These are phyloP conservation scores for Ichthyophonus hoferi DNA, from an alignment of 208 protist genomes.

Conservation along the genomic window DNA sequence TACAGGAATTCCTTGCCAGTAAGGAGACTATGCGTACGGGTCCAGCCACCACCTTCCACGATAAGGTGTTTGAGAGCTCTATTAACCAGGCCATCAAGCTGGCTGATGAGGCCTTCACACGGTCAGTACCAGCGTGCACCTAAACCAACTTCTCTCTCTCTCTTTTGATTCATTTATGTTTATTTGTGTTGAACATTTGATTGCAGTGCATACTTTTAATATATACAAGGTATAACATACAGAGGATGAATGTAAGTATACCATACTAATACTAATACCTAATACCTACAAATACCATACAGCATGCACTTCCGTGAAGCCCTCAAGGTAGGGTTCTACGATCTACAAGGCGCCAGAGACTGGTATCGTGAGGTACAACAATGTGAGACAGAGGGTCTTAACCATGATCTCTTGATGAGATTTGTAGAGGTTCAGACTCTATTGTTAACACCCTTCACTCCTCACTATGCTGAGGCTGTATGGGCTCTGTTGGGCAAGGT, in stretches of 20 bases:
- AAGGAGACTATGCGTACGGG: conserved; percentile 30
- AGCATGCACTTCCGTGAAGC: conserved; percentile 89
- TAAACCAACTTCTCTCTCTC: too few relatives aligned
- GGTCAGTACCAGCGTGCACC: too few relatives aligned
- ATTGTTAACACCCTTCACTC: conserved; percentile 88
- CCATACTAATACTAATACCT: background rate
- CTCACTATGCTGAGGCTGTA: conserved; percentile 90
- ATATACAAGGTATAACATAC: too few relatives aligned
- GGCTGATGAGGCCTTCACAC: conserved; percentile 77
- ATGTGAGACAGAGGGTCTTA: background rate
- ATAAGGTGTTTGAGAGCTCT: conserved; percentile 78
- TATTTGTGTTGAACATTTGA: too few relatives aligned
- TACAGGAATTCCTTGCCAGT: conserved; percentile 24
- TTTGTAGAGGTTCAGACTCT: conserved; percentile 86
- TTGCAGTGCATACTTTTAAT: too few relatives aligned
- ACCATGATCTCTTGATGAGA: conserved; percentile 65
- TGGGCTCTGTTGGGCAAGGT: conserved; percentile 78
- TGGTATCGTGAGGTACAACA: conserved; percentile 76
- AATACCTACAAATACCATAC: too few relatives aligned
- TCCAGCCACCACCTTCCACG: background rate
- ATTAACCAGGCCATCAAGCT: conserved; percentile 80
- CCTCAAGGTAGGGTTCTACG: conserved; percentile 86
- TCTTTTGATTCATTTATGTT: too few relatives aligned
- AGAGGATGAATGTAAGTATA: too few relatives aligned
- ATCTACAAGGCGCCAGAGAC: conserved; percentile 81